Evolutionary conservation across 2,329 filamentous ascomycete species (phyloP), one percentile per base, ranked within the genome.

Genomic region (Hymenoscyphus linearis): DNA sequence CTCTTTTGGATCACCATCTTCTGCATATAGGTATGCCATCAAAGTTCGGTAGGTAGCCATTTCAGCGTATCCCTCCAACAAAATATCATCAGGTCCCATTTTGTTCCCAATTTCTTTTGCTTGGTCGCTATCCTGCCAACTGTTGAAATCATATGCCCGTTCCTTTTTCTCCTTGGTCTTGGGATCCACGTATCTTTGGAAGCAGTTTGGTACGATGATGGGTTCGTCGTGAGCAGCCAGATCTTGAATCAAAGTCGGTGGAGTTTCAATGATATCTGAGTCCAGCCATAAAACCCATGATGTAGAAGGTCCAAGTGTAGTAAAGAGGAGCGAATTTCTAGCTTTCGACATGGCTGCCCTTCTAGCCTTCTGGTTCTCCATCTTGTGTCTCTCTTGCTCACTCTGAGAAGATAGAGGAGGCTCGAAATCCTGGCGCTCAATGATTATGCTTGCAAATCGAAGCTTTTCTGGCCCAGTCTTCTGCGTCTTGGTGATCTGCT

Each of bases 231-330:
- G 91, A 9, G 80, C 76, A 2, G 95, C 93, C 22, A 99, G 84
- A 72, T 99, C 95, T 74, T 99, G 91, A 67, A 99, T 96, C 57
- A 99, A 79, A 2, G 85, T 83, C 0, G 85, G 79, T 0, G 93
- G 95, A 4, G 91, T 91, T 77, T 99, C 95, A 68, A 99, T 74
- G 65, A 99, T 89, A 74, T 99, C 95, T 40, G 87, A 84, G 73
- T 99, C 95, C 34, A 99, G 82, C 95, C 95, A 99, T 26, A 99
- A 81, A 36, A 99, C 93, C 95, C 95, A 99, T 0, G 91, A 95
- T 0, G 92, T 97, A 13, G 86, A 83, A 0, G 93, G 93, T 1
- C 93, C 93, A 10, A 99, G 80, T 0, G 93, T 98, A 9, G 95
- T 97, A 78, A 98, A 99, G 31, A 99, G 83, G 9, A 99, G 82